Percentiles rank a stretch among this genome's conserved stretches.
phyloP scores from a whole-genome alignment of 176 grass and related monocot species.

The Zoysia japonica region DNA sequence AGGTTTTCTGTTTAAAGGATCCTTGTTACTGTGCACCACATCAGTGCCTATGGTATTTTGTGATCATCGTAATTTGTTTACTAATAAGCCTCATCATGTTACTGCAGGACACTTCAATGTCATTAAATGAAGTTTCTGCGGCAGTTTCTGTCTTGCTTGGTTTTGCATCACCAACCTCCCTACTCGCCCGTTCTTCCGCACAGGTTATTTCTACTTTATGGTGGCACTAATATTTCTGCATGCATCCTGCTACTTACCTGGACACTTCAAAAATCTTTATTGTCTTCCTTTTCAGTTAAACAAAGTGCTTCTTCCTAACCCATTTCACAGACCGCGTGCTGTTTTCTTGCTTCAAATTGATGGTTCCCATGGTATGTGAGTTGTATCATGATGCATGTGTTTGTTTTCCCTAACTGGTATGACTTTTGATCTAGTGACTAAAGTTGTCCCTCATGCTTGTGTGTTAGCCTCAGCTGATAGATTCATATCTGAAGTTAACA shows the following conservation, averaged over 20 bases:
- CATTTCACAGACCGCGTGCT: conserved; percentile 75
- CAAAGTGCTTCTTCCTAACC: conserved; percentile 75
- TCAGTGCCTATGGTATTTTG: neutral
- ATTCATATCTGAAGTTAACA: conserved; percentile 49
- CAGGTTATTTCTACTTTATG: conserved; percentile 51
- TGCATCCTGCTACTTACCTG: conserved; percentile 20
- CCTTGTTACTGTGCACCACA: neutral
- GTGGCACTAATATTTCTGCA: neutral
- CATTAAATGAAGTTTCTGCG: conserved; percentile 70
- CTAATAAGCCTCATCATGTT: conserved; percentile 3
- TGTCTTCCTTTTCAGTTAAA: conserved; percentile 69
- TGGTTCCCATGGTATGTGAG: conserved; percentile 59
- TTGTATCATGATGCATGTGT: neutral
- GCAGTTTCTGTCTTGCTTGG: conserved; percentile 85
- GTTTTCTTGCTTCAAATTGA: conserved; percentile 78
- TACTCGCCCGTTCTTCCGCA: conserved; percentile 56
- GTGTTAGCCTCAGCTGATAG: conserved; percentile 37
- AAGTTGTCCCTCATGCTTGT: conserved; percentile 27
- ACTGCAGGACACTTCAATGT: conserved; percentile 58
- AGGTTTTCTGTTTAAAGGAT: neutral
- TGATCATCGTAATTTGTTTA: neutral
- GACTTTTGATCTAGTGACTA: conserved; percentile 30
- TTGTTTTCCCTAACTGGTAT: neutral
- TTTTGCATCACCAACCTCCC: conserved; percentile 63
- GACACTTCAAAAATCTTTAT: conserved; percentile 20